Conservation (phyloP, 805 yeast genomes). For the Maudiozyma serrabonitensis region DNA sequence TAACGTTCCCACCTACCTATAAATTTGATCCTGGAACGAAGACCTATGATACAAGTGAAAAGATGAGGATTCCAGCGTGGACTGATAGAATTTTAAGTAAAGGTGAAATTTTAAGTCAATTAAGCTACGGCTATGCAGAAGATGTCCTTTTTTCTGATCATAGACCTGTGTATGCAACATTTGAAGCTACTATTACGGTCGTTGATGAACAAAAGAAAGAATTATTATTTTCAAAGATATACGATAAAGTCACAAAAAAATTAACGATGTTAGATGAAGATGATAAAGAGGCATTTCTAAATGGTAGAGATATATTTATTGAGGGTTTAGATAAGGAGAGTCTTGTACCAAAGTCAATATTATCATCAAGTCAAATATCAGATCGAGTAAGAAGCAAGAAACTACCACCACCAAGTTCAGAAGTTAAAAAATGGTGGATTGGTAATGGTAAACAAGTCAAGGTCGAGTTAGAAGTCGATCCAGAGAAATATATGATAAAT, state of each 20-base stretch:
- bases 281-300: constrained; percentile 45
- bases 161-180: constrained; percentile 75
- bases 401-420: constrained; percentile 86
- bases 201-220: constrained; percentile 50
- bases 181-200: constrained; percentile 51
- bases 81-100: constrained; percentile 79
- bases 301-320: constrained; percentile 9
- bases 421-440: constrained; percentile 84
- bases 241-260: constrained; percentile 41
- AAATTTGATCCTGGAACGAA: constrained; percentile 84
- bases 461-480: constrained; percentile 39
- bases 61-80: constrained; percentile 94
- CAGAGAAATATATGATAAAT: constrained; percentile 44
- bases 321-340: constrained; percentile 10
- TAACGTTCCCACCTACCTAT: constrained; percentile 83
- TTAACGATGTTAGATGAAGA: constrained; percentile 32
- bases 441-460: constrained; percentile 68
- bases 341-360: not conserved
- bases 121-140: constrained; percentile 48
- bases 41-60: constrained; percentile 80
- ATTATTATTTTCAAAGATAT: constrained; percentile 43
- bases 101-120: constrained; percentile 48
- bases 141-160: constrained; percentile 73
- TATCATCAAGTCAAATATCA: not conserved
- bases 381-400: constrained; percentile 19